Evolutionary conservation across 139 green algal genomes (phyloP).

Genomic region (Ettlia oleoabundans): DNA sequence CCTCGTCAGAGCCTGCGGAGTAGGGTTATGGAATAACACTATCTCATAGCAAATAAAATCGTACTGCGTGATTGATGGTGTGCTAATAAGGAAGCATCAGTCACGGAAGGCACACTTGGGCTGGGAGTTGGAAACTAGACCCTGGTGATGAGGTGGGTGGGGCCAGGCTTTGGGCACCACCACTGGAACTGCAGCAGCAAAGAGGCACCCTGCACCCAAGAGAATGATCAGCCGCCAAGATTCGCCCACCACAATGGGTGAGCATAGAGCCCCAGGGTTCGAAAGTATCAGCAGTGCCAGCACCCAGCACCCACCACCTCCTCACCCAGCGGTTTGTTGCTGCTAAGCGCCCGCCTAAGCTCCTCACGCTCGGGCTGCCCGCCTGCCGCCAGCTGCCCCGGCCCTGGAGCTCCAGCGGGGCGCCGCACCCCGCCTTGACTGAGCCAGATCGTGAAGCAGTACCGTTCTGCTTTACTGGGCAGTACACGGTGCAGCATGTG

Average conservation of each 20-base stretch:
- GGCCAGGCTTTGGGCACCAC: too few species aligned
- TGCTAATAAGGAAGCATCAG: too few species aligned
- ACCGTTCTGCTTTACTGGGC: slow-evolving; percentile 44
- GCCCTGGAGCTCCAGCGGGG: too few species aligned
- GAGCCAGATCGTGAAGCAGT: slow-evolving; percentile 84
- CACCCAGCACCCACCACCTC: background rate
- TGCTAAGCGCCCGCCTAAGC: slow-evolving; percentile 7
- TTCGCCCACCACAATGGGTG: background rate
- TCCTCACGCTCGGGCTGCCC: background rate
- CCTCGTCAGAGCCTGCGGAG: background rate
- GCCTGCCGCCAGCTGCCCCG: background rate
- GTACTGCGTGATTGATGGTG: too few species aligned
- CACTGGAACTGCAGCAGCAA: too few species aligned
- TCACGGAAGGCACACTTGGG: too few species aligned
- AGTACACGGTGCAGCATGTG: slow-evolving; percentile 77
- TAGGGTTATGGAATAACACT: too few species aligned
- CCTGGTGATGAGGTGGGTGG: too few species aligned
- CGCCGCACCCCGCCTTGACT: slow-evolving; percentile 35
- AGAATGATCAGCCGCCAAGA: background rate
- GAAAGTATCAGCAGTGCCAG: background rate
- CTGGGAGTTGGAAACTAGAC: too few species aligned
- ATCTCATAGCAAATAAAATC: too few species aligned
- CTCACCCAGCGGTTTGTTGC: background rate
- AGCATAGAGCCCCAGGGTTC: too few species aligned
- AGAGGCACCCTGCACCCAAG: background rate